These are phyloP conservation scores for Discostella pseudostelligera DNA, from an alignment of 108 stramenopile genomes.

Conservation along the genomic window DNA sequence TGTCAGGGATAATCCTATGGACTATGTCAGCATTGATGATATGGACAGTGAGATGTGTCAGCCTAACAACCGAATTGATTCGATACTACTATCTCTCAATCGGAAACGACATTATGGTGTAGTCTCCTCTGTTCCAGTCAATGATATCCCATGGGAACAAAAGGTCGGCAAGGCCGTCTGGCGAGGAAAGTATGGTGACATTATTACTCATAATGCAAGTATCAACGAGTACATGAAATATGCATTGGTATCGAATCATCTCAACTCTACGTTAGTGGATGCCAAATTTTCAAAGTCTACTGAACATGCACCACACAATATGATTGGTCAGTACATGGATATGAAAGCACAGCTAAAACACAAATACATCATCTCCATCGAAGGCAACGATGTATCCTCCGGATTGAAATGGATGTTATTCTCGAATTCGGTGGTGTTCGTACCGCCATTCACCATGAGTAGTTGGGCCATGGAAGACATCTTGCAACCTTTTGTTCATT, in stretches of 20 bases:
- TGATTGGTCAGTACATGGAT: slow-evolving; percentile 36
- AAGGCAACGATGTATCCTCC: slow-evolving; percentile 50
- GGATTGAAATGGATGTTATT: slow-evolving; percentile 55
- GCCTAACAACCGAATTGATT: slow-evolving; percentile 5
- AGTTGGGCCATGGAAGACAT: slow-evolving; percentile 54
- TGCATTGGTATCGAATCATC: slow-evolving; percentile 61
- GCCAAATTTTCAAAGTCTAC: slow-evolving; percentile 54
- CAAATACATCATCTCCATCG: slow-evolving; percentile 53
- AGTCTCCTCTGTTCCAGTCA: slow-evolving; percentile 37
- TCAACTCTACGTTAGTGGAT: slow-evolving; percentile 61
- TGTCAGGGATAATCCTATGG: background rate
- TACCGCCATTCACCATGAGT: slow-evolving; percentile 37
- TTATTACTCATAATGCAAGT: slow-evolving; percentile 34
- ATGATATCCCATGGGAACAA: slow-evolving; percentile 69
- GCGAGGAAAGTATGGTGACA: slow-evolving; percentile 65
- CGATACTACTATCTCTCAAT: slow-evolving; percentile 46
- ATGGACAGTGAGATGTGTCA: slow-evolving; percentile 6
- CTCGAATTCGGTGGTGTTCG: slow-evolving; percentile 48
- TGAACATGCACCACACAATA: slow-evolving; percentile 15
- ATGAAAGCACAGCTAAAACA: slow-evolving; percentile 40
- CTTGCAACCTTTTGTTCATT: slow-evolving; percentile 49
- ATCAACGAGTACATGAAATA: slow-evolving; percentile 56
- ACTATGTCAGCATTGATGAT: background rate
- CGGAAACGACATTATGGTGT: slow-evolving; percentile 39
- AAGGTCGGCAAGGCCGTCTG: slow-evolving; percentile 73